A percentile compares a stretch with the other conserved stretches of the same genome.
Evolutionary conservation across 2,329 filamentous ascomycete genomes (phyloP).

Genomic region (Paecilomyces formosus): DNA sequence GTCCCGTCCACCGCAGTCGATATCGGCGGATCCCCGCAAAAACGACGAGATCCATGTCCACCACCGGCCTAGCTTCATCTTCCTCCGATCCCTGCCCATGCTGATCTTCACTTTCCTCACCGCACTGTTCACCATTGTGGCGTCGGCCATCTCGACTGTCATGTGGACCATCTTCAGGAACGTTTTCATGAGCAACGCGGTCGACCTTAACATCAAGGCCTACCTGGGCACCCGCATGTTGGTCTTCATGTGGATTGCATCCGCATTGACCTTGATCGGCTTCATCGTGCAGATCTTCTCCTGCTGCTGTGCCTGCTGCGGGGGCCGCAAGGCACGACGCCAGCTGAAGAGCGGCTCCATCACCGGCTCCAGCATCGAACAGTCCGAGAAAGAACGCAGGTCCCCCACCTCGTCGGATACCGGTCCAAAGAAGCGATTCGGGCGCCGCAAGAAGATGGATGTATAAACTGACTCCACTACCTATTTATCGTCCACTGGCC

Average conservation of each 20-base stretch:
- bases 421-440: background rate
- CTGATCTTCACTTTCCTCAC: slow-evolving; percentile 61
- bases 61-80: slow-evolving; percentile 27
- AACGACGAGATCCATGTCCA: slow-evolving; percentile 24
- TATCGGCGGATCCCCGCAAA: slow-evolving; percentile 18
- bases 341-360: slow-evolving; percentile 10
- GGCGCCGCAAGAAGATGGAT: background rate
- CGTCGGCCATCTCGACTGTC: slow-evolving; percentile 67
- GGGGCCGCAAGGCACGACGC: slow-evolving; percentile 30
- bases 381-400: background rate
- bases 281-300: slow-evolving; percentile 68
- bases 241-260: slow-evolving; percentile 82
- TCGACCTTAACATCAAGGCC: slow-evolving; percentile 68
- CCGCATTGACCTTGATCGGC: slow-evolving; percentile 58
- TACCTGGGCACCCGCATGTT: slow-evolving; percentile 68
- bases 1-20: slow-evolving; percentile 27
- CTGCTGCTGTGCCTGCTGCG: slow-evolving; percentile 59
- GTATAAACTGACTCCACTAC: background rate
- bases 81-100: slow-evolving; percentile 55
- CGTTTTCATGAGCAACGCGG: slow-evolving; percentile 60
- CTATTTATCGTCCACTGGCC: background rate
- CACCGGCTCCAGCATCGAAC: background rate
- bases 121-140: slow-evolving; percentile 60
- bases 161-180: slow-evolving; percentile 78
- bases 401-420: background rate